Base-by-base conservation (phyloP, 768 basidiomycete species). In the Mycena crocata region DNA sequence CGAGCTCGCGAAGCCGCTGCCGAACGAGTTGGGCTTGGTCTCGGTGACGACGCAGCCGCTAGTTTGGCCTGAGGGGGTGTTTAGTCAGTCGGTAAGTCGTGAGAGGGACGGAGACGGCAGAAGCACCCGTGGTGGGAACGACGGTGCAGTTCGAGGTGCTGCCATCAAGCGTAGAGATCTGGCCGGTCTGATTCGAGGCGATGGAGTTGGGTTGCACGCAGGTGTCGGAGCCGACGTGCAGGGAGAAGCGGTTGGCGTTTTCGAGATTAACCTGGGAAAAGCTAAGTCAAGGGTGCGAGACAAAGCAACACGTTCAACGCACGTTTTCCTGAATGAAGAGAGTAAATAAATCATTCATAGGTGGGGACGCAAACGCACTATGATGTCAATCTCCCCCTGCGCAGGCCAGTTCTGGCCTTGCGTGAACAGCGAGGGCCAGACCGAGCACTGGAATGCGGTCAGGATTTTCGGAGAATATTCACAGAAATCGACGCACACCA, bases 331-430 rank as follows among this genome's bases (percentile, higher is more conserved):
- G 26, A 17, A 35, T 6, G 10, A 39, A 55, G n/a, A 13, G 13
- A 8, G 10, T 48, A 1, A 54, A 54, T 14, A 26, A 31, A 10
- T 13, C 2, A 9, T 21, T 2, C 31, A 24, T 12, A 42, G 19
- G 9, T 5, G 24, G 52, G 26, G 21, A 3, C 10, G 23, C 10
- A 28, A 17, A 42, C 51, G 50, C 72, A 91, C 89, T 48, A 90
- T 79, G 49, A 89, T 89, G 72, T 90, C 89, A 52, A 87, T 84
- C 73, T 87, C 89, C 50, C 85, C 85, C 44, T 80, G 75, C 23
- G 76, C 13, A 0, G 85, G 85, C 85, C 85, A 86, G 0, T 17
- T 4, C 37, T 61, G 23, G 34, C 65, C 65, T 26, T 66, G 65
- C 3, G 65, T 66, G 65, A 66, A 66, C 1, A 66, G 58, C 5